Percentiles rank a stretch among this genome's conserved stretches.
Conservation (phyloP, 192 early-diverging fungal genomes). For the Oehlia diaphana region DNA sequence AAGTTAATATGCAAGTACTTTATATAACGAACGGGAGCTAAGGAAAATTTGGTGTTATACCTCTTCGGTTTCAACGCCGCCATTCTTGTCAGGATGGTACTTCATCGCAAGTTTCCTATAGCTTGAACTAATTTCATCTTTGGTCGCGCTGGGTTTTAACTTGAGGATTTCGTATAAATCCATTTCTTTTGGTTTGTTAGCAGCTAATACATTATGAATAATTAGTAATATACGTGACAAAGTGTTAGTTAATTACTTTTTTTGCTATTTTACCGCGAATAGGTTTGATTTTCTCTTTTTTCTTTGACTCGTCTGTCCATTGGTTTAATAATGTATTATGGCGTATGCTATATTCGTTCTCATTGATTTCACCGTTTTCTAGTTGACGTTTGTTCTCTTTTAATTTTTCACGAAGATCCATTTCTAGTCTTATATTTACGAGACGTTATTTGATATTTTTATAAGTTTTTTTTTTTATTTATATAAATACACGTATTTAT, state of each 20-base stretch:
- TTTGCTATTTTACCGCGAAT: not conserved
- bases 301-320: not conserved
- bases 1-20: not conserved
- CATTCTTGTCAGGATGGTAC: constrained; percentile 75
- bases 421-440: not conserved
- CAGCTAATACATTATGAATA: not conserved
- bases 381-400: not conserved
- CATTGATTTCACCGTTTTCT: not conserved
- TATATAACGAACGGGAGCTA: no score
- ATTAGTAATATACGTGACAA: not conserved
- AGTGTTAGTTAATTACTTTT: no score
- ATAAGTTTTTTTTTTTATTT: no score
- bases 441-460: no score
- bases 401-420: not conserved
- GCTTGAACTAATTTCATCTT: constrained; percentile 89
- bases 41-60: not conserved
- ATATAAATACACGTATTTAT: no score
- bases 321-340: not conserved
- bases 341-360: not conserved
- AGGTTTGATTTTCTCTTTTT: not conserved
- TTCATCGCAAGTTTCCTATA: constrained; percentile 92
- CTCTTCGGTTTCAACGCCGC: constrained; percentile 19
- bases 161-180: constrained; percentile 88
- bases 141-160: constrained; percentile 68
- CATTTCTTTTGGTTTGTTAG: constrained; percentile 61